These are phyloP conservation scores for Phytophthora citrophthora DNA, from an alignment of 352 stramenopile genomes.

Conservation along the genomic window DNA sequence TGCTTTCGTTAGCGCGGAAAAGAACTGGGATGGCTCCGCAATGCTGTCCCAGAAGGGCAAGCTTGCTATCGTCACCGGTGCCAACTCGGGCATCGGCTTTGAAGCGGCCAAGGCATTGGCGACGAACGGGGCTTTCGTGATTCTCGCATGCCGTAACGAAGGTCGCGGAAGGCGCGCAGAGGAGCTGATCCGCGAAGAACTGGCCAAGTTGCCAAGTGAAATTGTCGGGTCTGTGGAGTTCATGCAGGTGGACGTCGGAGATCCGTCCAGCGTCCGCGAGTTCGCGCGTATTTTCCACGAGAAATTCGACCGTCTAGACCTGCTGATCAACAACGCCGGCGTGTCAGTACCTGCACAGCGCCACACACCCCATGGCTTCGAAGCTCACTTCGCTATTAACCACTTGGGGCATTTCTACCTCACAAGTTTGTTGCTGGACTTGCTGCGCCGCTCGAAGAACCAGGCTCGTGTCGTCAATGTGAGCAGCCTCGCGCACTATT, in stretches of 20 bases:
- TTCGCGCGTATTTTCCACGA: conserved; percentile 51
- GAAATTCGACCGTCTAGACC: conserved; percentile 49
- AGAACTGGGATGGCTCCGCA: conserved; percentile 30
- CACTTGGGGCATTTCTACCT: conserved; percentile 76
- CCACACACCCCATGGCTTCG: conserved; percentile 46
- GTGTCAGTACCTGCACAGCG: conserved; percentile 48
- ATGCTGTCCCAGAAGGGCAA: conserved; percentile 54
- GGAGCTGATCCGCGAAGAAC: conserved; percentile 33
- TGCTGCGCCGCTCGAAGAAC: conserved; percentile 37
- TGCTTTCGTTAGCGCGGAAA: conserved; percentile 6
- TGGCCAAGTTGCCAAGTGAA: conserved; percentile 8
- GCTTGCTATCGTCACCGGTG: conserved; percentile 74
- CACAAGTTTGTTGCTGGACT: conserved; percentile 53
- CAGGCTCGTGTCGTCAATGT: conserved; percentile 58
- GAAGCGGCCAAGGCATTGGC: conserved; percentile 64
- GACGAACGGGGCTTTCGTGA: conserved; percentile 62
- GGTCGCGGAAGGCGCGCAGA: conserved; percentile 34
- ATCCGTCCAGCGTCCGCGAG: conserved; percentile 43
- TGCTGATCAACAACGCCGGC: conserved; percentile 83
- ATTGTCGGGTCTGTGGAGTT: conserved; percentile 58
- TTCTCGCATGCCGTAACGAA: conserved; percentile 77
- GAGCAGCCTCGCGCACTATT: conserved; percentile 57
- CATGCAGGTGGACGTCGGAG: conserved; percentile 44
- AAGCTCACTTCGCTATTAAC: conserved; percentile 78
- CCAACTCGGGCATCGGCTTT: conserved; percentile 82